Evolutionary conservation across 805 yeast genomes (phyloP), one percentile per base, ranked within the genome.

Genomic region (Candida sphagnicola): DNA sequence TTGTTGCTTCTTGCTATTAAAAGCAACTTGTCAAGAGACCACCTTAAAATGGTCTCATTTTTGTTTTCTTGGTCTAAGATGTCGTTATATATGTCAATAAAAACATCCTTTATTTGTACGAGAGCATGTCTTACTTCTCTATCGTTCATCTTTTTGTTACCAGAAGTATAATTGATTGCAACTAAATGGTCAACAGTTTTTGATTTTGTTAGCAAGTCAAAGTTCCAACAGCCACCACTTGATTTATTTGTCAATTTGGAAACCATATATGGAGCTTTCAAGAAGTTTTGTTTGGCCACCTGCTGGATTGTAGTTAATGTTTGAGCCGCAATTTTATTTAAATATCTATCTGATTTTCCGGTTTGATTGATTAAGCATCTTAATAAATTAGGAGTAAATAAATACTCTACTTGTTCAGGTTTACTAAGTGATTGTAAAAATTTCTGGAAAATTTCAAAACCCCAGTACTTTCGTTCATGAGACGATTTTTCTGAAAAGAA

Each of bases 391-490:
- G 74, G 77, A 4, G 85, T 74, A 54, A 84, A 72, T 2, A 82
- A 40, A 36, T 47, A 18, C 8, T 42, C 40, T 10, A 65, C 46
- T 11, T 46, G 42, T 17, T 51, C 49, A 3, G 48, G 17, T 2
- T 42, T 43, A 3, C 49, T 38, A 4, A 62, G 44, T 2, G 40
- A 30, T 2, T 36, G 39, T 30, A 81, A 54, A 39, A 79, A 70
- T 37, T 70, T 64, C 30, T 62, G 69, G 44, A 90, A 78, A 8
- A 89, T 74, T 48, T 85, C 85, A 50, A 90, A 78, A 0, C 96
- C 98, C 75, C 87, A 77, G 58, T 74, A 85, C 57, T 90, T 91
- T 41, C 96, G 71, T 57, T 90, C 97, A 23, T 82, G 77, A 1
- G 96, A 88, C 0, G 96, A 72, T 46, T 81, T 78, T 26, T 77